Evolutionary conservation across 805 yeast genomes (phyloP).

Genomic region (Maudiozyma barnettii): DNA sequence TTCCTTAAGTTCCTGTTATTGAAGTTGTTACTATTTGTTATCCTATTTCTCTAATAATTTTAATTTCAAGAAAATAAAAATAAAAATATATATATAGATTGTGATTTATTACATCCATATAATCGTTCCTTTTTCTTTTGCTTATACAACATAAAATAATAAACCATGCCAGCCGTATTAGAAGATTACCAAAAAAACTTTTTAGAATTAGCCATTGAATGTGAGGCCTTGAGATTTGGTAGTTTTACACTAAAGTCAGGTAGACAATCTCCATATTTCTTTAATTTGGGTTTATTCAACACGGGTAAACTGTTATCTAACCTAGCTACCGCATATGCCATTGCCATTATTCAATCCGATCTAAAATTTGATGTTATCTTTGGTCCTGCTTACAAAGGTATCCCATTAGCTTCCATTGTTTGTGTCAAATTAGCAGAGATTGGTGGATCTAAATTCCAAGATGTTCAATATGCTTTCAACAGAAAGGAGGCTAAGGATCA

Average conservation of each 20-base stretch:
- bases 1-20: no score
- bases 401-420: constrained; percentile 88
- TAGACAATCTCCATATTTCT: constrained; percentile 89
- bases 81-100: not conserved
- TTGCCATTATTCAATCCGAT: constrained; percentile 72
- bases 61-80: no score
- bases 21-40: no score
- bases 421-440: constrained; percentile 87
- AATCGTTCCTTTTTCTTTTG: not conserved
- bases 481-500: constrained; percentile 95
- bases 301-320: constrained; percentile 71
- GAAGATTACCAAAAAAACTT: constrained; percentile 54
- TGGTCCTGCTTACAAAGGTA: constrained; percentile 98
- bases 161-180: constrained; percentile 8
- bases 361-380: constrained; percentile 82
- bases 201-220: constrained; percentile 71
- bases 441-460: constrained; percentile 66
- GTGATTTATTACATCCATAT: not conserved
- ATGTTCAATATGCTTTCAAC: constrained; percentile 84
- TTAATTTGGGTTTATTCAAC: constrained; percentile 84
- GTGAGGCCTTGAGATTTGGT: constrained; percentile 81
- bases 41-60: no score
- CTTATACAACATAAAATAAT: not conserved
- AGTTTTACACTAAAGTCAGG: constrained; percentile 86
- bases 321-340: constrained; percentile 82